Evolutionary conservation across 257 asterid species (phyloP).

Genomic region (Lithospermum erythrorhizon): DNA sequence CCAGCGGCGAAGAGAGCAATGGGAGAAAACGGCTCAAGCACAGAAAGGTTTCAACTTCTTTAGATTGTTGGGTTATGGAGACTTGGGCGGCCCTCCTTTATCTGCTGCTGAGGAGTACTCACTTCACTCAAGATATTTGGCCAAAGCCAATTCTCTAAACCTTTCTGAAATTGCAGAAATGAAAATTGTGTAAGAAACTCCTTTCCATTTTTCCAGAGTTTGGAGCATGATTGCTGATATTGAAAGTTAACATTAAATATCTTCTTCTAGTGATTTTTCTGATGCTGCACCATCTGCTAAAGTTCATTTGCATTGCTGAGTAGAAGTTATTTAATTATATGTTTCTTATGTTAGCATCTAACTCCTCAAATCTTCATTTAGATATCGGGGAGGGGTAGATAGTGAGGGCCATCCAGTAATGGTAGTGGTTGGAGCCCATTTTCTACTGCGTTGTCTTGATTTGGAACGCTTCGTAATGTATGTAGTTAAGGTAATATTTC

Average conservation of each 20-base stretch:
- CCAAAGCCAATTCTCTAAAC: constrained; percentile 84
- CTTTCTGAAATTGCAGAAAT: constrained; percentile 90
- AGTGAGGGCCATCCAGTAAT: constrained; percentile 85
- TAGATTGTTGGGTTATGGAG: constrained; percentile 88
- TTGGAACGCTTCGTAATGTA: constrained; percentile 69
- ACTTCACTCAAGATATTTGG: constrained; percentile 86
- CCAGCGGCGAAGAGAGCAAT: constrained; percentile 75
- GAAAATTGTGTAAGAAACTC: constrained; percentile 78
- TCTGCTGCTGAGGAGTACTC: constrained; percentile 95
- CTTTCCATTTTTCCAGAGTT: constrained; percentile 2
- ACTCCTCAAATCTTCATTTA: constrained; percentile 18
- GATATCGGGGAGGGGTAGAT: constrained; percentile 94
- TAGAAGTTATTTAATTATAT: neutral
- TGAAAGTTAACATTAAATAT: neutral
- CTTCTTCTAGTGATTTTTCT: neutral
- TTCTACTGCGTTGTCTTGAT: constrained; percentile 88
- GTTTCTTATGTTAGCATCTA: neutral
- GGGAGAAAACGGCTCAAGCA: constrained; percentile 86
- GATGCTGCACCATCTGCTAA: neutral
- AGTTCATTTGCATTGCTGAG: neutral
- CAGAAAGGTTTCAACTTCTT: constrained; percentile 58
- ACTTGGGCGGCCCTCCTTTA: constrained; percentile 75
- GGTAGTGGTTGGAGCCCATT: constrained; percentile 98
- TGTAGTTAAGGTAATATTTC: constrained; percentile 64
- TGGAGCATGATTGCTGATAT: neutral